A percentile compares a stretch with the other conserved stretches of the same genome.
These are phyloP conservation scores for Lagerstroemia fauriei DNA, from an alignment of 441 rosid genomes.

Conservation along the genomic window DNA sequence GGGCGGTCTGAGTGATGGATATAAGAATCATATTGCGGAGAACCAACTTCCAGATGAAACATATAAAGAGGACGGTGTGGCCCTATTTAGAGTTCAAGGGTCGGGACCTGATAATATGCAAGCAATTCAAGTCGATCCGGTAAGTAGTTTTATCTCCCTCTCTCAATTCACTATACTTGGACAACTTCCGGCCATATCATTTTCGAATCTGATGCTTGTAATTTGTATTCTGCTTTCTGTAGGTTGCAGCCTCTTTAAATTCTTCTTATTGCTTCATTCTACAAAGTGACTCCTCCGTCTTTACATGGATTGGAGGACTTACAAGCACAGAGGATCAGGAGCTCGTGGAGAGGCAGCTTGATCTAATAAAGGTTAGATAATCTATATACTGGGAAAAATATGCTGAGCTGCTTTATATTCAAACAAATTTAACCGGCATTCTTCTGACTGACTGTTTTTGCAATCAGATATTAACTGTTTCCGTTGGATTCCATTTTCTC, in stretches of 20 bases:
- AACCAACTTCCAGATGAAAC: slow-evolving; percentile 76
- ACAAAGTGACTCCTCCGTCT: slow-evolving; percentile 9
- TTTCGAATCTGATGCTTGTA: background rate
- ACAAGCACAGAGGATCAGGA: slow-evolving; percentile 21
- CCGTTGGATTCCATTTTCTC: background rate
- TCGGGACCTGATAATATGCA: slow-evolving; percentile 99
- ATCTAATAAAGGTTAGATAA: slow-evolving; percentile 16
- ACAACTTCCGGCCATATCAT: background rate
- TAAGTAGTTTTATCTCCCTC: slow-evolving; percentile 41
- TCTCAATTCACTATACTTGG: background rate
- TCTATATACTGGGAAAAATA: background rate
- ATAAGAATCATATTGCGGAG: slow-evolving; percentile 69
- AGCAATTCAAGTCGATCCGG: slow-evolving; percentile 92
- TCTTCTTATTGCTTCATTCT: slow-evolving; percentile 18
- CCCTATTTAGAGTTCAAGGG: slow-evolving; percentile 86
- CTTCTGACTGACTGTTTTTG: background rate
- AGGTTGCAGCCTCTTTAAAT: slow-evolving; percentile 20
- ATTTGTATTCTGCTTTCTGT: background rate
- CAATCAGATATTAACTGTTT: background rate
- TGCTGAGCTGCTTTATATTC: background rate
- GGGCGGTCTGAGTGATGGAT: slow-evolving; percentile 88
- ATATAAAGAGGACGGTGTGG: slow-evolving; percentile 66
- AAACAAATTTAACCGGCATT: background rate
- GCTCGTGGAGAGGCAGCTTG: slow-evolving; percentile 23
- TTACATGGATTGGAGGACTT: slow-evolving; percentile 17